phyloP scores from a whole-genome alignment of 352 stramenopile species.

The Chrysophaeum taylorii region DNA sequence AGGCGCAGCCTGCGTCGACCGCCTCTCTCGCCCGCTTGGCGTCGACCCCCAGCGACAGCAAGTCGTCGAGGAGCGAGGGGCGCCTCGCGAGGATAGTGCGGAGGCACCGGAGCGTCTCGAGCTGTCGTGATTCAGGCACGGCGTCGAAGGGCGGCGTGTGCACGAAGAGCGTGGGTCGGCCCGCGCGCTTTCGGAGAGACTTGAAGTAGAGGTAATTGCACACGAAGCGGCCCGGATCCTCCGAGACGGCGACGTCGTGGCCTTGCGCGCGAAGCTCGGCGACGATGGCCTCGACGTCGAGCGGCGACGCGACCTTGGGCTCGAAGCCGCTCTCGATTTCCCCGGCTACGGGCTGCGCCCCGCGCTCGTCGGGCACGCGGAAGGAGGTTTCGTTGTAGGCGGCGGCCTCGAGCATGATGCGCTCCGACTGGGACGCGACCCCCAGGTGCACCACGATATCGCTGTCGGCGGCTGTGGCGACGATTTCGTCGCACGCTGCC shows the following conservation, averaged over 20 bases:
- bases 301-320: slow-evolving; percentile 35
- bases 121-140: slow-evolving; percentile 32
- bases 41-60: no score
- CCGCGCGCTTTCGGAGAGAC: slow-evolving; percentile 38
- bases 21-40: no score
- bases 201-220: slow-evolving; percentile 56
- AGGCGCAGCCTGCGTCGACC: no score
- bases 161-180: slow-evolving; percentile 43
- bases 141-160: slow-evolving; percentile 40
- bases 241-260: slow-evolving; percentile 30
- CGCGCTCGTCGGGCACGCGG: slow-evolving; percentile 43
- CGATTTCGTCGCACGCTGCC: no score
- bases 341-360: slow-evolving; percentile 34
- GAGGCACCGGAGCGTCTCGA: no score
- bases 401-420: slow-evolving; percentile 47
- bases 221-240: slow-evolving; percentile 56
- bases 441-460: no score
- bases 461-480: no score
- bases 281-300: no score
- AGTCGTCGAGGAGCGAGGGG: no score
- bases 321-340: slow-evolving; percentile 25
- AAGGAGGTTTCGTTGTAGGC: slow-evolving; percentile 58
- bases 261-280: slow-evolving; percentile 15
- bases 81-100: no score
- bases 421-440: no score